These are phyloP conservation scores for Calamus simplicifolius DNA, from an alignment of 176 grass and related monocot genomes.

Conservation along the genomic window DNA sequence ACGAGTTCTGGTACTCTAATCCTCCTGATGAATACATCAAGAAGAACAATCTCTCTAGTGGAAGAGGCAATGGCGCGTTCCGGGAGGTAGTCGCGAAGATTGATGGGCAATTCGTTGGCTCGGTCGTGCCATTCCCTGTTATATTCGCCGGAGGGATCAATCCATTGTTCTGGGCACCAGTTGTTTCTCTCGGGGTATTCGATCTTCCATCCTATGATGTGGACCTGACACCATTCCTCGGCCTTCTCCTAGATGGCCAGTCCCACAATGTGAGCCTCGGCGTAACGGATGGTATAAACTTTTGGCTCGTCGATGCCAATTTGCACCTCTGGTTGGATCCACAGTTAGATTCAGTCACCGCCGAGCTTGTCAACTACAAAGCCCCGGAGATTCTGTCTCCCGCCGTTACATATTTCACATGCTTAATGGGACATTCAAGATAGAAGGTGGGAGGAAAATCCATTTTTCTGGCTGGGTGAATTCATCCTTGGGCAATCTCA, in stretches of 20 bases:
- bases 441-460: slow-evolving; percentile 37
- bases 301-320: slow-evolving; percentile 86
- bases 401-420: slow-evolving; percentile 28
- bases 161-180: slow-evolving; percentile 85
- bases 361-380: slow-evolving; percentile 26
- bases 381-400: slow-evolving; percentile 40
- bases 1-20: slow-evolving; percentile 97
- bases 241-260: slow-evolving; percentile 44
- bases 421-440: slow-evolving; percentile 47
- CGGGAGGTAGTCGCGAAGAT: slow-evolving; percentile 66
- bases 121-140: slow-evolving; percentile 75
- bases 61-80: slow-evolving; percentile 65
- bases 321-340: slow-evolving; percentile 85
- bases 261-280: slow-evolving; percentile 51
- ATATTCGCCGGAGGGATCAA: slow-evolving; percentile 92
- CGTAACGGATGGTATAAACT: slow-evolving; percentile 60
- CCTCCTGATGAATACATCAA: slow-evolving; percentile 74
- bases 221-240: slow-evolving; percentile 84
- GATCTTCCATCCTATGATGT: slow-evolving; percentile 71
- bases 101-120: slow-evolving; percentile 51
- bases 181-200: slow-evolving; percentile 75
- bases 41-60: slow-evolving; percentile 66
- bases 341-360: slow-evolving; percentile 27
- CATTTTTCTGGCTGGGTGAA: slow-evolving; percentile 65
- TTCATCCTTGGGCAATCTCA: slow-evolving; percentile 74